Conservation (phyloP, 225 moss, liverwort and hornwort species). For the Ulota crispa region DNA sequence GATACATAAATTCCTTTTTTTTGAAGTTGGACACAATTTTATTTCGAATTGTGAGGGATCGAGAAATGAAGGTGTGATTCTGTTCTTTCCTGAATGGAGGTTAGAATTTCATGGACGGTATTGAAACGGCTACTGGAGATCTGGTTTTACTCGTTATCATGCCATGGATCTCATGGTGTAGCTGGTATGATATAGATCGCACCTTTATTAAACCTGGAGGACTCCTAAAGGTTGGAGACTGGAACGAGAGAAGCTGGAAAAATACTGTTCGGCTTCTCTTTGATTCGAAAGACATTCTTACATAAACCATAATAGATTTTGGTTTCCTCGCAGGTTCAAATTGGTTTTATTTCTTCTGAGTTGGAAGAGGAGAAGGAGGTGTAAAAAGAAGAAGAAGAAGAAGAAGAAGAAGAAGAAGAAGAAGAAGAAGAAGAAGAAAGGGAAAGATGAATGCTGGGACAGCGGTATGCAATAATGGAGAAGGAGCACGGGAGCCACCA, state of each 20-base stretch:
- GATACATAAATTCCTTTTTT: background rate
- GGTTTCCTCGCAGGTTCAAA: slow-evolving; percentile 33
- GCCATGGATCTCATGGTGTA: background rate
- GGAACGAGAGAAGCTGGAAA: background rate
- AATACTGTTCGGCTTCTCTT: background rate
- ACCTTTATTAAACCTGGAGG: background rate
- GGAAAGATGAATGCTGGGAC: slow-evolving; percentile 95
- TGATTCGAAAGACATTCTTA: slow-evolving; percentile 16
- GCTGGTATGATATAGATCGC: background rate
- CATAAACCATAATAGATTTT: slow-evolving; percentile 21
- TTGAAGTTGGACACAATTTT: background rate
- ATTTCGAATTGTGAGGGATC: slow-evolving; percentile 3
- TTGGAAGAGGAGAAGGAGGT: slow-evolving; percentile 7
- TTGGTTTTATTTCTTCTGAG: slow-evolving; percentile 23
- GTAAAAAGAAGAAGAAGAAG: background rate
- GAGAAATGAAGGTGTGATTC: slow-evolving; percentile 15
- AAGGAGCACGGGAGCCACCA: slow-evolving; percentile 82
- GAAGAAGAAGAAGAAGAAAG: background rate
- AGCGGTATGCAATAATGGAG: slow-evolving; percentile 50
- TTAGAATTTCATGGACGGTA: background rate
- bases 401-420: background rate
- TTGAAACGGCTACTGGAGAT: slow-evolving; percentile 1
- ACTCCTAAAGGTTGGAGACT: background rate
- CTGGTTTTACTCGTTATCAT: background rate
- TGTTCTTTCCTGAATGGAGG: background rate